Conservation (phyloP, 805 yeast genomes). For the Lachancea fermentati region DNA sequence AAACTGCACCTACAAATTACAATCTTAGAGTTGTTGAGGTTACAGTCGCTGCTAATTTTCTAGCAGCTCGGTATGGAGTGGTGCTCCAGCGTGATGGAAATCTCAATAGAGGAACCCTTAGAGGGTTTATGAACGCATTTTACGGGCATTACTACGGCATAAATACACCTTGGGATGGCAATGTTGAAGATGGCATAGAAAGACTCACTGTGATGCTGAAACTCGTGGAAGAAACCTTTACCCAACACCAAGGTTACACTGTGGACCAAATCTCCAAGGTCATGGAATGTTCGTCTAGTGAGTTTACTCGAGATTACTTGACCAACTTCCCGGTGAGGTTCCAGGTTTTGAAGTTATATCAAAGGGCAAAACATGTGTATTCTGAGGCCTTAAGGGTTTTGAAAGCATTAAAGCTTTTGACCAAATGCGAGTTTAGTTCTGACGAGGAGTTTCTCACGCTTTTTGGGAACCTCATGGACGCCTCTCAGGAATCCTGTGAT, state of each 20-base stretch:
- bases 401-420: slow-evolving; percentile 40
- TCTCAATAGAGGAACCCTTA: slow-evolving; percentile 50
- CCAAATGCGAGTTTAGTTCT: slow-evolving; percentile 12
- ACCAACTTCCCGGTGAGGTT: slow-evolving; percentile 52
- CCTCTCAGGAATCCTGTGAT: slow-evolving; percentile 50
- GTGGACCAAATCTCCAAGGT: slow-evolving; percentile 42
- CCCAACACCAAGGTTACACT: slow-evolving; percentile 44
- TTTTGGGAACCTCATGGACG: slow-evolving; percentile 54
- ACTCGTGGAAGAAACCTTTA: slow-evolving; percentile 40
- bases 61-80: slow-evolving; percentile 46
- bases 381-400: slow-evolving; percentile 57
- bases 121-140: slow-evolving; percentile 57
- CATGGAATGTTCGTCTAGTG: slow-evolving; percentile 38
- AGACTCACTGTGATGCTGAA: slow-evolving; percentile 38
- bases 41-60: slow-evolving; percentile 55
- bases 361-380: slow-evolving; percentile 58
- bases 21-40: slow-evolving; percentile 70
- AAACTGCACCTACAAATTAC: slow-evolving; percentile 64
- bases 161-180: slow-evolving; percentile 41
- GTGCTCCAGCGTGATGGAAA: slow-evolving; percentile 43
- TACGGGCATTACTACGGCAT: slow-evolving; percentile 27
- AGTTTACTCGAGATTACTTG: slow-evolving; percentile 42
- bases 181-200: slow-evolving; percentile 38
- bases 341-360: slow-evolving; percentile 48
- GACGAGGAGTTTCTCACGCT: slow-evolving; percentile 34